Evolutionary conservation across 176 grass and related monocot species (phyloP).

Genomic region (Rhipidocladum racemiflorum): DNA sequence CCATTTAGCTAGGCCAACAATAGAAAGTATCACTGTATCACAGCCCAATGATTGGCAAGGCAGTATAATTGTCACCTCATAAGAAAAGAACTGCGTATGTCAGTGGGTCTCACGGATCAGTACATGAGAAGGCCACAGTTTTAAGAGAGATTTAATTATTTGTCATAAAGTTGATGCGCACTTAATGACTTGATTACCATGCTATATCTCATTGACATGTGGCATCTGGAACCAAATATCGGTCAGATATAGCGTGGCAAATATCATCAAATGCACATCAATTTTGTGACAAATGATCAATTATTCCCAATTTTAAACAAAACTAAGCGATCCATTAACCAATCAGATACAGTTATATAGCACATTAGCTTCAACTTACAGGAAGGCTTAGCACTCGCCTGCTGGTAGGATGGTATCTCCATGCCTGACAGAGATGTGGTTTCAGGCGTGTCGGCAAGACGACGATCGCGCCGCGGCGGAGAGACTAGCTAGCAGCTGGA

Average conservation of each 20-base stretch:
- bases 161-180: too few species aligned
- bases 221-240: too few species aligned
- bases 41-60: conserved; percentile 15
- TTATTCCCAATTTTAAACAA: neutral
- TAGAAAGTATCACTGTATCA: neutral
- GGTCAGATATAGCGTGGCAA: too few species aligned
- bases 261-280: too few species aligned
- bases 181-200: too few species aligned
- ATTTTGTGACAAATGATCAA: too few species aligned
- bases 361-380: neutral
- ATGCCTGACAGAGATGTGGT: conserved; percentile 10
- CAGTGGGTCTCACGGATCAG: neutral
- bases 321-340: neutral
- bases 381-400: neutral
- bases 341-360: neutral
- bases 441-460: conserved; percentile 48
- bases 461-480: conserved; percentile 12
- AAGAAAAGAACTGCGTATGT: neutral
- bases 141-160: too few species aligned
- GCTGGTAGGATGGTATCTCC: neutral
- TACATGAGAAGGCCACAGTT: neutral
- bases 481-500: conserved; percentile 48
- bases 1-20: neutral
- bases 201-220: too few species aligned
- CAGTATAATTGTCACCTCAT: neutral